Evolutionary conservation across 2,329 filamentous ascomycete genomes (phyloP).

Genomic region (Epichloe typhina): DNA sequence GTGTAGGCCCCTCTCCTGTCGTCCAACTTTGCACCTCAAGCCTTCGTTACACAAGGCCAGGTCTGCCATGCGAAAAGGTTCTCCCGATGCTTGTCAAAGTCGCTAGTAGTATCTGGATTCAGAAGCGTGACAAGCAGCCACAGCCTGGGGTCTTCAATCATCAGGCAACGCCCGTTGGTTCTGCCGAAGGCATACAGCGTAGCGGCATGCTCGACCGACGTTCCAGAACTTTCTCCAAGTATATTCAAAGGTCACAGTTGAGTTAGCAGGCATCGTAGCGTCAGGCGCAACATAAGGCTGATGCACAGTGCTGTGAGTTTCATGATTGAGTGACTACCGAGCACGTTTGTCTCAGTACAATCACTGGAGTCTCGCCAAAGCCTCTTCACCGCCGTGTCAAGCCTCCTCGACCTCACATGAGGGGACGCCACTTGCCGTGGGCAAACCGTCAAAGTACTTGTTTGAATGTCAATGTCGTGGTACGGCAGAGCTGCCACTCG

Average conservation of each 20-base stretch:
- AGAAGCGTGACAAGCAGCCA: conserved; percentile 3
- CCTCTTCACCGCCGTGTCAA: background rate
- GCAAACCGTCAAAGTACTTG: background rate
- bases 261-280: background rate
- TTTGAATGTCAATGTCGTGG: background rate
- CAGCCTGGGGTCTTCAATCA: background rate
- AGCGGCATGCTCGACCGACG: background rate
- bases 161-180: background rate
- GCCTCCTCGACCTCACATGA: background rate
- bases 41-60: conserved; percentile 3
- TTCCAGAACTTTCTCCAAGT: conserved; percentile 1
- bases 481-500: background rate
- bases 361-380: conserved; percentile 2
- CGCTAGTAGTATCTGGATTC: conserved; percentile 5
- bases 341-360: conserved; percentile 2
- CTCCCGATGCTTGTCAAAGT: conserved; percentile 3
- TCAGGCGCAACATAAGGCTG: background rate
- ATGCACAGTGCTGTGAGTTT: background rate
- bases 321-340: background rate
- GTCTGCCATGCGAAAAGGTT: conserved; percentile 3
- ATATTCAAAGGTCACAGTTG: background rate
- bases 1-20: background rate
- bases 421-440: background rate
- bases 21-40: background rate
- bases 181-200: background rate